Percentiles rank a stretch among this genome's conserved stretches.
phyloP scores from a whole-genome alignment of 1,284 basidiomycete genomes.

The Ganoderma lucidum region DNA sequence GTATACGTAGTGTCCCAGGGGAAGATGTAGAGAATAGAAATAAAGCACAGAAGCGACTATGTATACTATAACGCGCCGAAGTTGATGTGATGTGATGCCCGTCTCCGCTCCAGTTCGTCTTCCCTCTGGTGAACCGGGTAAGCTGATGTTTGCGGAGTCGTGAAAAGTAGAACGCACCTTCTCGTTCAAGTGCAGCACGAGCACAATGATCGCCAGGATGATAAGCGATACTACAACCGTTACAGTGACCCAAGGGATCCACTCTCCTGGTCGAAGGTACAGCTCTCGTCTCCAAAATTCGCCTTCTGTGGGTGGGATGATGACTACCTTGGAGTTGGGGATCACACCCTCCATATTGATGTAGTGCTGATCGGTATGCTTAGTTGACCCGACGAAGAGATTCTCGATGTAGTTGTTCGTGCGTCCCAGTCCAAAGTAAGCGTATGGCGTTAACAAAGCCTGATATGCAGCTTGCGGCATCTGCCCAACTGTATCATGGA shows the following conservation, averaged over 20 bases:
- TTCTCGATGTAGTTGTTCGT: slow-evolving; percentile 99
- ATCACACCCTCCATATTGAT: slow-evolving; percentile 97
- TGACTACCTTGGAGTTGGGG: slow-evolving; percentile 97
- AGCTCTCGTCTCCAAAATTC: slow-evolving; percentile 88
- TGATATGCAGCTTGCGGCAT: slow-evolving; percentile 94
- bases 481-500: slow-evolving; percentile 74
- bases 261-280: slow-evolving; percentile 93
- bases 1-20: slow-evolving; percentile 19
- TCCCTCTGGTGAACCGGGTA: slow-evolving; percentile 67
- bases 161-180: slow-evolving; percentile 63
- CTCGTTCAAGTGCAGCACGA: slow-evolving; percentile 91
- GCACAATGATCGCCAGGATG: slow-evolving; percentile 83
- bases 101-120: slow-evolving; percentile 89
- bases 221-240: slow-evolving; percentile 82
- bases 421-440: slow-evolving; percentile 96
- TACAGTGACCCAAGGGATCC: slow-evolving; percentile 96
- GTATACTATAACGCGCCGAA: slow-evolving; percentile 85
- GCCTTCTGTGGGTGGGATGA: slow-evolving; percentile 75
- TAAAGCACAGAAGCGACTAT: slow-evolving; percentile 20
- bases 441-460: slow-evolving; percentile 89
- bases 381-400: slow-evolving; percentile 90
- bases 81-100: slow-evolving; percentile 93
- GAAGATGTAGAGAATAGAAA: slow-evolving; percentile 8
- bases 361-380: slow-evolving; percentile 73
- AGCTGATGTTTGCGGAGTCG: not conserved